Evolutionary conservation across 345 rosid genomes (phyloP).

Genomic region (Xanthoceras sorbifolium): DNA sequence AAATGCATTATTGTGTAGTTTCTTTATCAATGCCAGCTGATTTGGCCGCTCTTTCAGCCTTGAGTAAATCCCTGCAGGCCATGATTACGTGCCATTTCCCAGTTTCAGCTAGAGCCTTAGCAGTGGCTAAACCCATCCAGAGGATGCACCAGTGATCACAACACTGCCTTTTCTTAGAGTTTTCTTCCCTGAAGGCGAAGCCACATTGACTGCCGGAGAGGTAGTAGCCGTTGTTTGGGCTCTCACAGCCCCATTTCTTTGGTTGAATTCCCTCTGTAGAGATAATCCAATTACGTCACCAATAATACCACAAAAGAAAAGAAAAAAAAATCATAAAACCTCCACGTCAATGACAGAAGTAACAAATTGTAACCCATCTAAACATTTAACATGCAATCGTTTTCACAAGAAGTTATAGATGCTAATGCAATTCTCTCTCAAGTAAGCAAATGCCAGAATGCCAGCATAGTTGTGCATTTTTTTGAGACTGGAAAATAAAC

Average conservation of each 20-base stretch:
- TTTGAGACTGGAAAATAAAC: no score
- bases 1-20: conserved; percentile 88
- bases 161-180: conserved; percentile 51
- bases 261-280: conserved; percentile 51
- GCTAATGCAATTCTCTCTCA: background rate
- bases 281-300: background rate
- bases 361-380: background rate
- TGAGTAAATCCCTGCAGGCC: conserved; percentile 90
- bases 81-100: conserved; percentile 98
- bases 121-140: conserved; percentile 80
- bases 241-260: conserved; percentile 40
- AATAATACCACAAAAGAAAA: background rate
- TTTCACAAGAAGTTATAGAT: background rate
- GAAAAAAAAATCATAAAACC: no score
- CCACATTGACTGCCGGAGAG: no score
- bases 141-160: conserved; percentile 78
- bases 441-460: background rate
- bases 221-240: no score
- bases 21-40: no score
- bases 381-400: background rate
- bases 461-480: no score
- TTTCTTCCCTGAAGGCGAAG: no score
- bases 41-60: conserved; percentile 81
- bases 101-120: conserved; percentile 80
- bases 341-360: no score